Evolutionary conservation across 1,284 basidiomycete genomes (phyloP).

Genomic region (Tilletia indica): DNA sequence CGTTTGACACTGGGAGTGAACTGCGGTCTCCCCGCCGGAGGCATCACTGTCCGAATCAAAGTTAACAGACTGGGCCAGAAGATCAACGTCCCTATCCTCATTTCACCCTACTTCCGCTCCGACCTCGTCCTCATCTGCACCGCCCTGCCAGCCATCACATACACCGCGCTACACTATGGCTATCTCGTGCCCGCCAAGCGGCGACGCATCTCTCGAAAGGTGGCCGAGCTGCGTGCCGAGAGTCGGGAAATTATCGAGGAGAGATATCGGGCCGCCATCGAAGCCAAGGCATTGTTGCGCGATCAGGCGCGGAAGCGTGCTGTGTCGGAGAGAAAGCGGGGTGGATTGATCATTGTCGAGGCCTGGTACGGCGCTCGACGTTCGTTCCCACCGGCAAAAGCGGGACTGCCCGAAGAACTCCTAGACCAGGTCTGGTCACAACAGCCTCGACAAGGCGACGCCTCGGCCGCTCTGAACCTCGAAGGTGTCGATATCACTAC

Average conservation of each 20-base stretch:
- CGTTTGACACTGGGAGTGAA: slow-evolving; percentile 53
- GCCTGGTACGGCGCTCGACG: slow-evolving; percentile 63
- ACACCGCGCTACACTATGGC: slow-evolving; percentile 64
- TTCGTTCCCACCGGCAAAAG: slow-evolving; percentile 27
- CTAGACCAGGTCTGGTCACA: slow-evolving; percentile 16
- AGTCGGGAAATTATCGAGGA: slow-evolving; percentile 66
- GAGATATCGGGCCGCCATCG: slow-evolving; percentile 64
- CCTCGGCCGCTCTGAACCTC: slow-evolving; percentile 23
- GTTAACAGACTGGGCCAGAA: slow-evolving; percentile 63
- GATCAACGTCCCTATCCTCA: slow-evolving; percentile 63
- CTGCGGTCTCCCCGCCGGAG: slow-evolving; percentile 45
- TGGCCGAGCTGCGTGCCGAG: slow-evolving; percentile 63
- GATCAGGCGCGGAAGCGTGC: slow-evolving; percentile 58
- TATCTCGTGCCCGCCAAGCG: slow-evolving; percentile 64
- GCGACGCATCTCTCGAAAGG: slow-evolving; percentile 55
- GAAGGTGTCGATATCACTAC: slow-evolving; percentile 20
- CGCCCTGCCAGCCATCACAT: slow-evolving; percentile 62
- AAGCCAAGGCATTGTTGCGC: slow-evolving; percentile 60
- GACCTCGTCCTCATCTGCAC: slow-evolving; percentile 61
- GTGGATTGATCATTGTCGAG: slow-evolving; percentile 69
- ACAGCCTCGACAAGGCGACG: not conserved
- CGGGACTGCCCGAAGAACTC: not conserved
- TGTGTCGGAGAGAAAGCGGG: slow-evolving; percentile 55
- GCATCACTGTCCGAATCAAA: slow-evolving; percentile 52
- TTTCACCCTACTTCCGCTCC: slow-evolving; percentile 61